Percentiles rank a stretch among this genome's conserved stretches.
These are phyloP conservation scores for Galeopsis tetrahit DNA, from an alignment of 257 asterid species.

Conservation along the genomic window DNA sequence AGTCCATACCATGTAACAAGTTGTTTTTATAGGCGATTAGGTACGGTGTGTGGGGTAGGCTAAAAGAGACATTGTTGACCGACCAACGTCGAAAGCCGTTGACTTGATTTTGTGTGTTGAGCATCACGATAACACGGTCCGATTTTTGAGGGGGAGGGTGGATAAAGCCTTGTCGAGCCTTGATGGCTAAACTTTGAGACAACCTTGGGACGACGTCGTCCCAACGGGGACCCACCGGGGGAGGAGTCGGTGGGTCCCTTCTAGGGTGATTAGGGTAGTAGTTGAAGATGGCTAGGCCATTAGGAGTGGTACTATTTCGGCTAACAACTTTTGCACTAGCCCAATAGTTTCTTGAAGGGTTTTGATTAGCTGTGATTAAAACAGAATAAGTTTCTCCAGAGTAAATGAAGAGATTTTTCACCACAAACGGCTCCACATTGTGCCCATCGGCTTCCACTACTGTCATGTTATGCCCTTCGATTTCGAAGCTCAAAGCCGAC, in stretches of 20 bases:
- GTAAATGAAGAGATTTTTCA: slow-evolving; percentile 72
- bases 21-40: slow-evolving; percentile 60
- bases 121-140: slow-evolving; percentile 79
- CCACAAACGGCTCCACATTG: slow-evolving; percentile 82
- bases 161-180: slow-evolving; percentile 55
- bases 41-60: slow-evolving; percentile 77
- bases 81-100: slow-evolving; percentile 67
- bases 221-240: slow-evolving; percentile 75
- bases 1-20: slow-evolving; percentile 47
- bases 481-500: slow-evolving; percentile 81
- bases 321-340: slow-evolving; percentile 59
- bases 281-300: slow-evolving; percentile 68
- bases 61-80: slow-evolving; percentile 73
- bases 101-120: slow-evolving; percentile 74
- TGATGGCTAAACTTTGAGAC: slow-evolving; percentile 56
- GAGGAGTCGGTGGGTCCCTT: slow-evolving; percentile 52
- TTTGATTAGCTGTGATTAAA: slow-evolving; percentile 64
- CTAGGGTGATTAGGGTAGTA: slow-evolving; percentile 77
- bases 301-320: slow-evolving; percentile 55
- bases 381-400: slow-evolving; percentile 92
- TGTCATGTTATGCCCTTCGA: slow-evolving; percentile 89
- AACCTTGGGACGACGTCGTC: slow-evolving; percentile 51
- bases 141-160: slow-evolving; percentile 64
- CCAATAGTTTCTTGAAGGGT: slow-evolving; percentile 86
- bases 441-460: slow-evolving; percentile 95